Base-by-base conservation (phyloP, 2,329 filamentous ascomycete genomes). In the Xylariales sp. region DNA sequence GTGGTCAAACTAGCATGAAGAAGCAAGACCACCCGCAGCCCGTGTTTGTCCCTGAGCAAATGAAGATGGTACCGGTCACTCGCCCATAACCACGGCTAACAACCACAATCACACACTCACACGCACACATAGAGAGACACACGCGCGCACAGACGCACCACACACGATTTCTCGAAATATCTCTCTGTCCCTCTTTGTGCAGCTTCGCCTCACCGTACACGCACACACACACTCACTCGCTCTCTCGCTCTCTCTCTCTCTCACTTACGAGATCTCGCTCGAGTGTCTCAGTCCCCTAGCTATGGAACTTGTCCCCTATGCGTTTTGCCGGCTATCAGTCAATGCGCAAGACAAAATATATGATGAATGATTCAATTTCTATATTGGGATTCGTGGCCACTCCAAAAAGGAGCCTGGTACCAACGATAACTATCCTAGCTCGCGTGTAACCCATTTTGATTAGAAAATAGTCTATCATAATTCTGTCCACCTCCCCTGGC, bases 21-120 rank as follows among this genome's bases (percentile, higher is more conserved):
- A 41, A 60, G 67, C 63, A 66, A 64, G 52, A 62, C 56, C 54
- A 54, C 46, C 60, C 23, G 43, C 53, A 62, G 43, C 43, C 49
- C 61, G 68, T 68, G 65, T 69, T 69, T 67, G 64, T 67, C 67
- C 36, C 60, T 28, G 12, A 66, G 46, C 49, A 60, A 32, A 61
- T 57, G 39, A 49, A 41, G 14, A 59, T 62, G 53, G 55, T 48
- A 53, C 56, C 52, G 43, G 46, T 34, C 43, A 49, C 46, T 59
- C 46, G 34, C 23, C 14, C 16, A 61, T 62, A 56, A 49, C 36
- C 56, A 59, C 57, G 39, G 56, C 39, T 58, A 18, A 54, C 36
- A 18, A 54, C 36, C 46, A 36, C 39, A 57, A 63, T 55, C 28
- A 36, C 48, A 60, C 41, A 23, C 34, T 30, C 12, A 23, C 23